These are phyloP conservation scores for Neurospora intermedia DNA, from an alignment of 495 filamentous ascomycete genomes.

Conservation along the genomic window DNA sequence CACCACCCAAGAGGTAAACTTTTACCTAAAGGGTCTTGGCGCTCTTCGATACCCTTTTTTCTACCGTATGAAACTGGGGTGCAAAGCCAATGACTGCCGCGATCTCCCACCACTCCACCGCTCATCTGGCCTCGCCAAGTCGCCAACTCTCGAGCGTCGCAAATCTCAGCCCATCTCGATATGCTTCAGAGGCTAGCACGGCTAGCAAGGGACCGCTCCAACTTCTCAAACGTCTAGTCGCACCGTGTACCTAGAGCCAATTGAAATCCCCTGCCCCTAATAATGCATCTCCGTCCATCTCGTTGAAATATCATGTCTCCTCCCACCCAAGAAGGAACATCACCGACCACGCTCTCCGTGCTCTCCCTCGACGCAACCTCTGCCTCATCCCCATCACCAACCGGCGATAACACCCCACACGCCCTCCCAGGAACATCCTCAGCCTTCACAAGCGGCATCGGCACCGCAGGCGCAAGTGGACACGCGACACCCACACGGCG, in stretches of 20 bases:
- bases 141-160: background rate
- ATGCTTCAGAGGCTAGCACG: background rate
- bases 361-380: background rate
- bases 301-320: background rate
- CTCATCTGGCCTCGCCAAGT: constrained; percentile 9
- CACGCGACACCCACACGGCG: constrained; percentile 5
- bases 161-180: background rate
- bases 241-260: background rate
- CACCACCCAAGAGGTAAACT: background rate
- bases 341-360: background rate
- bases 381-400: constrained; percentile 1
- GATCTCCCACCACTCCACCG: constrained; percentile 4
- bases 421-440: background rate
- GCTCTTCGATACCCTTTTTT: background rate
- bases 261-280: constrained; percentile 1
- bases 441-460: background rate
- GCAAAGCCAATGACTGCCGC: constrained; percentile 1
- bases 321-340: background rate
- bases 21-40: background rate
- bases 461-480: background rate
- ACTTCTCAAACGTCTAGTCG: background rate
- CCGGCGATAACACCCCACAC: background rate
- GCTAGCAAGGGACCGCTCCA: background rate
- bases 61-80: background rate
- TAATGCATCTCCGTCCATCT: background rate